Conservation (phyloP, 371 early-diverging fungal genomes). For the Syncephalastrum monosporum region DNA sequence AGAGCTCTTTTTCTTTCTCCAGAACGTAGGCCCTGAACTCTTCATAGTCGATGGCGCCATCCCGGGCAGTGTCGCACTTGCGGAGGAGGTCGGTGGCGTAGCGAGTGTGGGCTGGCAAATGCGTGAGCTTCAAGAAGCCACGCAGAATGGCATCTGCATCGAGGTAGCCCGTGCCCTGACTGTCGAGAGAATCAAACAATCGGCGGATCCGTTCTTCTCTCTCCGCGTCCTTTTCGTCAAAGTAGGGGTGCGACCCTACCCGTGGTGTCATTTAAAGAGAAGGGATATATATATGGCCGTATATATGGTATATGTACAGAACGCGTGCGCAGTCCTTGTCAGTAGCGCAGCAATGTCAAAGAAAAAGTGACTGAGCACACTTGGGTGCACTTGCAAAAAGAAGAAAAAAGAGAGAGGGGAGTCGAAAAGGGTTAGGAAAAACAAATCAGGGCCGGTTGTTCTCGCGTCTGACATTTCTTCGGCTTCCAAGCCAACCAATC, state of each 20-base stretch:
- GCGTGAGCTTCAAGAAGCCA: constrained; percentile 48
- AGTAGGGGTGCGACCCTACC: constrained; percentile 36
- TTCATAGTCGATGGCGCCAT: constrained; percentile 63
- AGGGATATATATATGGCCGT: no score
- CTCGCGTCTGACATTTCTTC: no score
- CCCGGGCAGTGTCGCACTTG: constrained; percentile 59
- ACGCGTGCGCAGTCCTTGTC: no score
- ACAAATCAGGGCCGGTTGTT: no score
- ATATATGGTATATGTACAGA: no score
- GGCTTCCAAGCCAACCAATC: no score
- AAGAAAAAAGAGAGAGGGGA: no score
- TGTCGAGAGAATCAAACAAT: constrained; percentile 48
- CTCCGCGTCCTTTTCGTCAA: constrained; percentile 47
- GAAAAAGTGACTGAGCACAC: no score
- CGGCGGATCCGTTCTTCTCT: constrained; percentile 46
- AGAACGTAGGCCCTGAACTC: constrained; percentile 74
- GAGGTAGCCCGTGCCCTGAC: constrained; percentile 39
- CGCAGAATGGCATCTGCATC: constrained; percentile 49
- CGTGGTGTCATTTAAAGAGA: no score
- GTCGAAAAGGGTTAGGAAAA: no score
- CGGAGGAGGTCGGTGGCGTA: constrained; percentile 53
- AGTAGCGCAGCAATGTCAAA: no score
- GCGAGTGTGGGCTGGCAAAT: constrained; percentile 49
- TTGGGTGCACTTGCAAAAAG: no score
- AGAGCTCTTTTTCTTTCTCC: constrained; percentile 68